Evolutionary conservation across 2,329 filamentous ascomycete genomes (phyloP), one percentile per base, ranked within the genome.

Genomic region (Elsinoe arachidis): DNA sequence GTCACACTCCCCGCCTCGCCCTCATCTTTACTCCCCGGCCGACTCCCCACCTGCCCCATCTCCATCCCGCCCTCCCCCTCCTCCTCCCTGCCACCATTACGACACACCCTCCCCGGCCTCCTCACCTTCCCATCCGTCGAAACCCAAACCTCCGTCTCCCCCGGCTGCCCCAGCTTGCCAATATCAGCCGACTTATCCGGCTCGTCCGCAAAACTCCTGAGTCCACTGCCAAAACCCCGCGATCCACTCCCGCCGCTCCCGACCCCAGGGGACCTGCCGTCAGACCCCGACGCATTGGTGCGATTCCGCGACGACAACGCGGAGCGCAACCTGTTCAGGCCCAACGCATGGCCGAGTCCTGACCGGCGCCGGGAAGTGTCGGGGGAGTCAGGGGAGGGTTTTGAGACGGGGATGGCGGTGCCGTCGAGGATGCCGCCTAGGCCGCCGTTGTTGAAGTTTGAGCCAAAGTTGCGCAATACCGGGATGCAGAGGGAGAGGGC

Each of bases 361-460:
- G 34, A 37, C 5, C 49, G 17, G 3, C 19, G 33, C 1, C 41
- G 41, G 15, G 33, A 37, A 6, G 33, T 39, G 6, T 26, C 34
- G 15, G 34, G 26, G 12, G 34, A 19, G 10, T n/a, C 26, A 2
- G 47, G 30, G 15, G n/a, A 12, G 49, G 4, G 9, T 53, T 53
- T 53, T 5, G 33, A 12, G 9, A 21, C 33, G 34, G 49, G 26
- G 19, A 35, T 39, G 26, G 46, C 49, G 49, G 49, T 53, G 15
- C 49, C 49, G 49, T 53, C 49, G 33, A 53, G 49, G 49, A 53
- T 53, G 49, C 49, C 49, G 49, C 49, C 49, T 38, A 53, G 49
- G 33, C 49, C 49, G 49, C 49, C 49, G 49, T 53, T 53, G 49
- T 53, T 53, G 35, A 53, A 53, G 34, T 53, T 53, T n/a, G 49